Base-by-base conservation (phyloP, 768 basidiomycete genomes). In the Suillus discolor region DNA sequence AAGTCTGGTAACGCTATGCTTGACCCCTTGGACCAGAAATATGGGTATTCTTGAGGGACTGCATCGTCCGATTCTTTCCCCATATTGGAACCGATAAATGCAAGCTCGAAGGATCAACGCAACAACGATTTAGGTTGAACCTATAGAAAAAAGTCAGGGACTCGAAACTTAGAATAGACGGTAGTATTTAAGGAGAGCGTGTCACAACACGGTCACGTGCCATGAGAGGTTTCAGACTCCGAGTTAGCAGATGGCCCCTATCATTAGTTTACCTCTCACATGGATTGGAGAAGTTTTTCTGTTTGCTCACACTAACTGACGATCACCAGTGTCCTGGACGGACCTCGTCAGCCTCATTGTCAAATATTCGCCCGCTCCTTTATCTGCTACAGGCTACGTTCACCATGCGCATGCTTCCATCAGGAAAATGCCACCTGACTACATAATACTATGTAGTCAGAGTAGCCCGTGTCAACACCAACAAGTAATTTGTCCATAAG, bases 1-100 rank as follows among this genome's bases (percentile, higher is more conserved):
- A 88, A 91, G 16, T 85, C 83, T 25, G 84, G 69, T 20, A 90
- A 74, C 13, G 83, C 69, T 36, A 80, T 20, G 31, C 79, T 73
- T 3, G 82, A 81, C 1, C 77, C 71, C 5, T 80, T 70, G 4
- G 76, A 75, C 89, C 89, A 91, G 2, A 75, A 69, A 71, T 90
- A 91, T 31, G 75, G 78, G 71, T 89, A 85, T 13, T 64, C 69
- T 5, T 68, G 12, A 31, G 82, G 80, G 7, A 82, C 49, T 18
- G 53, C 23, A 68, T 88, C 85, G 49, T 88, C 84, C 44, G 65
- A 67, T 16, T 31, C 61, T 34, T 42, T 42, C 28, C 18, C 28
- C 59, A 60, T 60, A 6, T 42, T 60, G 18, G 28, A 28, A 18
- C 5, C 11, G 38, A 25, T 18, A 39, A 13, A 23, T 15, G 16